Conservation (phyloP, 2,329 filamentous ascomycete genomes). For the Cryphonectria carpinicola region DNA sequence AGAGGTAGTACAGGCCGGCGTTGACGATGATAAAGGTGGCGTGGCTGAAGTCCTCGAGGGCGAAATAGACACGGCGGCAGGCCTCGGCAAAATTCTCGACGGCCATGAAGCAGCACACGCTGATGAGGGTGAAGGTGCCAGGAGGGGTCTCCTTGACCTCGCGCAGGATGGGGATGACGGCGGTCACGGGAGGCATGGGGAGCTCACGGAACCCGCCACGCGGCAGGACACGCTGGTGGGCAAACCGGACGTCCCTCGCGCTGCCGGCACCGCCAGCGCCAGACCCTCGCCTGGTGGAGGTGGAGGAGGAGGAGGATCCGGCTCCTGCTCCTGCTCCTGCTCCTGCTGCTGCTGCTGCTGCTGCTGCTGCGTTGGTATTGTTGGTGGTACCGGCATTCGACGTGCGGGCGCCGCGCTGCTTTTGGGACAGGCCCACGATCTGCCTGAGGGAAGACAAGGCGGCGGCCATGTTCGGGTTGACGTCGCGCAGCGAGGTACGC, state of each 20-base stretch:
- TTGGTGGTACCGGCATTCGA: background rate
- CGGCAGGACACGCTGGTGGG: constrained; percentile 50
- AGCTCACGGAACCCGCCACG: constrained; percentile 53
- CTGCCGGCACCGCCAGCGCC: constrained; percentile 1
- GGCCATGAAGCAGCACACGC: constrained; percentile 49
- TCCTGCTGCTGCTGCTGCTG: too few relatives aligned
- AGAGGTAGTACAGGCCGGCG: constrained; percentile 53
- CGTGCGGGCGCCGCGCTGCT: constrained; percentile 19
- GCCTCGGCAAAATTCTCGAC: constrained; percentile 54
- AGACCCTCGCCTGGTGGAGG: constrained; percentile 1
- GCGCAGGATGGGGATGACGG: constrained; percentile 54
- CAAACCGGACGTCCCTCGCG: constrained; percentile 49
- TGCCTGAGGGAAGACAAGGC: constrained; percentile 56
- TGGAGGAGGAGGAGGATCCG: background rate
- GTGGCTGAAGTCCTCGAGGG: constrained; percentile 54
- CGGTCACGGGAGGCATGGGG: constrained; percentile 57
- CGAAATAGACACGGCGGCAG: constrained; percentile 46
- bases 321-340: too few relatives aligned
- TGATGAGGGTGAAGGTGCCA: constrained; percentile 53
- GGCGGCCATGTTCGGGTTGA: constrained; percentile 56
- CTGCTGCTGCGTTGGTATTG: background rate
- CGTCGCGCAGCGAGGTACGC: constrained; percentile 49
- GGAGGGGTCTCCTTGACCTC: constrained; percentile 53
- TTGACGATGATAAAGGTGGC: constrained; percentile 56
- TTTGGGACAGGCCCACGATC: constrained; percentile 49